A percentile compares a stretch with the other conserved stretches of the same genome.
phyloP scores from a whole-genome alignment of 2,329 filamentous ascomycete genomes.

The Chlorencoelia australis region DNA sequence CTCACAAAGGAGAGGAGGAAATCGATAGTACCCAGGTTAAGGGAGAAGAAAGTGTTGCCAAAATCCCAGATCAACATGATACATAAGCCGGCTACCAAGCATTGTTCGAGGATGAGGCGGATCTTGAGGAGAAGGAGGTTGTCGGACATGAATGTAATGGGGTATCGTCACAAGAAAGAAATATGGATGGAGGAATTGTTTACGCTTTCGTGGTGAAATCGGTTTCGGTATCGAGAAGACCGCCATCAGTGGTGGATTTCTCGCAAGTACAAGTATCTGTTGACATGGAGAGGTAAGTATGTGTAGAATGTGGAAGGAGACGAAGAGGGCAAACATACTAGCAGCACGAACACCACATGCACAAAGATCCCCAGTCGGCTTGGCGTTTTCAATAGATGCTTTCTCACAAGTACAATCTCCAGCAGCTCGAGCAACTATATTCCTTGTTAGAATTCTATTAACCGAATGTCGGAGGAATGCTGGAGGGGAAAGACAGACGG shows the following conservation, averaged over 20 bases:
- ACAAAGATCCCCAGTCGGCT: conserved; percentile 52
- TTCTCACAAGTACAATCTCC: conserved; percentile 76
- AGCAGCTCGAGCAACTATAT: conserved; percentile 52
- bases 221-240: conserved; percentile 58
- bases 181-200: no score
- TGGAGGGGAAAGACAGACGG: conserved; percentile 35
- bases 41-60: no score
- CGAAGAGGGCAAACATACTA: conserved; percentile 39
- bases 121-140: no score
- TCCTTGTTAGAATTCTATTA: conserved; percentile 2
- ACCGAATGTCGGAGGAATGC: not conserved
- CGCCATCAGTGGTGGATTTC: conserved; percentile 54
- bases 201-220: conserved; percentile 69
- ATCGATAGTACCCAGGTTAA: no score
- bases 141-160: no score
- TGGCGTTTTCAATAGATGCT: conserved; percentile 58
- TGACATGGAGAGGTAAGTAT: conserved; percentile 2
- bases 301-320: not conserved
- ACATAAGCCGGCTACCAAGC: no score
- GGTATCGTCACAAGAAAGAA: no score
- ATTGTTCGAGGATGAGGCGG: no score
- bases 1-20: no score
- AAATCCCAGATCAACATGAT: no score
- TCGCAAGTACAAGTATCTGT: conserved; percentile 72
- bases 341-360: conserved; percentile 66